Base-by-base conservation (phyloP, 75 land plant genomes). In the Pinus taeda region DNA sequence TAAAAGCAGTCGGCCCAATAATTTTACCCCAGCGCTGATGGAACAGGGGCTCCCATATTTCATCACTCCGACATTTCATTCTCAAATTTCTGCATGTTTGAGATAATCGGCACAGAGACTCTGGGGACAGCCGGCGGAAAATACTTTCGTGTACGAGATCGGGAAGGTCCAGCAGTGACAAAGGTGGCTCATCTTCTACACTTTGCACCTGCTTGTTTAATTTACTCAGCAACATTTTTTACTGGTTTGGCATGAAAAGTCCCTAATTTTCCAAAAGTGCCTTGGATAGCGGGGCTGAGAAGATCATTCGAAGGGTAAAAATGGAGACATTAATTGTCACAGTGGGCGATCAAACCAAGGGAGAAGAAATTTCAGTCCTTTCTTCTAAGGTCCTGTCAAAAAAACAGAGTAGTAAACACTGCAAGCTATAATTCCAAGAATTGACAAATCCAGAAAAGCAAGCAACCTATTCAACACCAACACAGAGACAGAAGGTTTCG, bases 81-180 rank as follows among this genome's bases (percentile, higher is more conserved):
- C 80, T 78, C 3, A 87, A 64, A 29, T 80, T 83, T 30, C 61
- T 81, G 83, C 83, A 87, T 11, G 85, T 87, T n/a, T 80, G 72
- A 12, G 83, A 74, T 77, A 81, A 45, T 37, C 70, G 77, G 57
- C 78, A 75, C 18, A 87, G 78, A n/a, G 65, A 36, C 1, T 78
- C 59, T 13, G 88, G 79, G 4, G 83, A 62, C 15, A 87, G 61
- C 56, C 84, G 67, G 18, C 60, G 57, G 7, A 87, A 76, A 36
- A 87, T 76, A 56, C 60, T 78, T 17, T 87, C 88, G 45, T 84
- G n/a, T 13, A 79, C 83, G 39, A 87, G 83, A 56, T 84, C 88
- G 1, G 88, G 88, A 57, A 87, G 77, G 61, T 86, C 88, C 15
- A 86, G 74, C 24, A 87, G 45, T 2, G 87, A 74, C 57, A 64